Base-by-base conservation (phyloP, 257 asterid species). In the Handroanthus guayacan region DNA sequence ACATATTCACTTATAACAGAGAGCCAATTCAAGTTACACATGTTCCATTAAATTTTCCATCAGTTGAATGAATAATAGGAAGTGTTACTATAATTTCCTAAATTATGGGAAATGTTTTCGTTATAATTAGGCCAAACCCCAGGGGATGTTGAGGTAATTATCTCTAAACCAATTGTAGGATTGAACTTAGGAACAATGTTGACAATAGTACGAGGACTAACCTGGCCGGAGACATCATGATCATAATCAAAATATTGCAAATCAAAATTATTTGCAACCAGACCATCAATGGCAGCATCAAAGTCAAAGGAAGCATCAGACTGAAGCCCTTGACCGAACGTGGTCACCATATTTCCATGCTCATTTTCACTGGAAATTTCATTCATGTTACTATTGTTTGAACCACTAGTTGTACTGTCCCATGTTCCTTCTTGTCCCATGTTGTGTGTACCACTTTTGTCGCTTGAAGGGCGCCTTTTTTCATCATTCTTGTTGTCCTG, bases 361-460 rank as follows among this genome's bases (percentile, higher is more conserved):
- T 18, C 31, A 31, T 55, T 25, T 16, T n/a, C 62, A 9, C 47
- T 4, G 3, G 62, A 51, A 39, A 10, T 52, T 10, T 36, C 78
- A 64, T 64, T 78, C 55, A 31, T 54, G 74, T 37, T 54, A 62
- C 3, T 51, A 57, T 77, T 50, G 60, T 38, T 71, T 38, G 76
- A n/a, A 51, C 44, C 66, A 62, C 45, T 5, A 41, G 39, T 13
- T 9, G 13, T 25, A 25, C 31, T 20, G 52, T 48, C 62, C 50
- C 20, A 69, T 54, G 50, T 50, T 8, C 65, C 36, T 47, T 39
- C 39, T 54, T 20, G 72, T 61, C 39, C 58, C 64, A 12, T 52
- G 66, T 12, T 60, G 34, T 11, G 7, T 37, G 7, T 63, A 18
- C 72, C 12, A 60, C 31, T 10, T 39, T 18, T 41, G 38, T 3